These are phyloP conservation scores for Spizellomyces sp. DNA, from an alignment of 192 early-diverging fungal genomes.

Conservation along the genomic window DNA sequence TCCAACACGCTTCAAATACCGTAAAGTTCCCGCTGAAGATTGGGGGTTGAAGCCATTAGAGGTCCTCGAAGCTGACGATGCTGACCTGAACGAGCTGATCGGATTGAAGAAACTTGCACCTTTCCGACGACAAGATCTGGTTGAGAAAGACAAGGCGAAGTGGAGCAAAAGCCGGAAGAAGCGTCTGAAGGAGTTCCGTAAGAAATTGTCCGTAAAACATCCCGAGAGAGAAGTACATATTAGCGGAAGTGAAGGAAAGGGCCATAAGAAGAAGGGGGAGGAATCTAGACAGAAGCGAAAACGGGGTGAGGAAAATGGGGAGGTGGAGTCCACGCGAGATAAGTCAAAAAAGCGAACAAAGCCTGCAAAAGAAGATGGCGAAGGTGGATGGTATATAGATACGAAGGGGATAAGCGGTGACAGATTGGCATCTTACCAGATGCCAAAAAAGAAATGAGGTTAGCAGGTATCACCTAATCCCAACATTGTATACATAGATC, in stretches of 20 bases:
- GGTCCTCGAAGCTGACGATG: constrained; percentile 89
- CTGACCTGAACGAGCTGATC: constrained; percentile 81
- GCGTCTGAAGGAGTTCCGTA: constrained; percentile 46
- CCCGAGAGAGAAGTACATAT: constrained; percentile 15
- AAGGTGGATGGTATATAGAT: too few relatives aligned
- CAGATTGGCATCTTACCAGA: constrained; percentile 38
- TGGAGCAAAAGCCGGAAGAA: constrained; percentile 42
- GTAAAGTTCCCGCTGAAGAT: constrained; percentile 72
- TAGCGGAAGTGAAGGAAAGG: constrained; percentile 10
- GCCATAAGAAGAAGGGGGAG: constrained; percentile 26
- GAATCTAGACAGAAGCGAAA: constrained; percentile 23
- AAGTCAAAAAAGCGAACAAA: too few relatives aligned
- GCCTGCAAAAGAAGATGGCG: too few relatives aligned
- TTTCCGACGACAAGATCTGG: constrained; percentile 47
- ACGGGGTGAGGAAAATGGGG: constrained; percentile 20
- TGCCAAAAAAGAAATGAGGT: constrained; percentile 11
- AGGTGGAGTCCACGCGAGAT: background rate
- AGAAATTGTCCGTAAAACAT: constrained; percentile 35
- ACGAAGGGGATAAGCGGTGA: too few relatives aligned
- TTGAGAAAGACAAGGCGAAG: constrained; percentile 27
- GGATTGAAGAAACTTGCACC: constrained; percentile 88
- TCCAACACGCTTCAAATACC: constrained; percentile 91
- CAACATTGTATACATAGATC: too few relatives aligned
- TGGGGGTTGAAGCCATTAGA: constrained; percentile 84
- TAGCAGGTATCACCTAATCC: too few relatives aligned